phyloP scores from a whole-genome alignment of 2,329 filamentous ascomycete species.

The Hymenoscyphus salicellus region DNA sequence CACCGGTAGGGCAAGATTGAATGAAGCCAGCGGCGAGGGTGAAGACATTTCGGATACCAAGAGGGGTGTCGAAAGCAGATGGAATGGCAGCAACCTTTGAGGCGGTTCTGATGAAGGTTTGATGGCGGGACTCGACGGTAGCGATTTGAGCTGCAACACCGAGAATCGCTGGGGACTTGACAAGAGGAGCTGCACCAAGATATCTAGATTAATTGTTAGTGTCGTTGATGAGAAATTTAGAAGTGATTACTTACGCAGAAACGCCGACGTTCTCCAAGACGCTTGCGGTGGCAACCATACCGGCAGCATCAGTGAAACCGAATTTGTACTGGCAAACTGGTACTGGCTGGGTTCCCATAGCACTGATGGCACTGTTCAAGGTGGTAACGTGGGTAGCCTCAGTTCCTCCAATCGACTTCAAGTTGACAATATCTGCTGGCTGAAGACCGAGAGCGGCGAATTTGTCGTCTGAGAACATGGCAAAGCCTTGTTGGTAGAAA shows the following conservation, averaged over 20 bases:
- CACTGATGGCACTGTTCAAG: slow-evolving; percentile 58
- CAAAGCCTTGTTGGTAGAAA: slow-evolving; percentile 71
- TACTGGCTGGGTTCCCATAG: slow-evolving; percentile 62
- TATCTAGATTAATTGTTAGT: slow-evolving; percentile 36
- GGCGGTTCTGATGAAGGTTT: slow-evolving; percentile 66
- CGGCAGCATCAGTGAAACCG: slow-evolving; percentile 59
- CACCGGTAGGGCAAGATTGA: slow-evolving; percentile 62
- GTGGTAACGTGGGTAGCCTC: slow-evolving; percentile 62
- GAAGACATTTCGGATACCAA: slow-evolving; percentile 67
- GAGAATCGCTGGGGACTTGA: slow-evolving; percentile 59
- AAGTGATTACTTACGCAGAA: slow-evolving; percentile 53
- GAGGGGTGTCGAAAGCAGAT: slow-evolving; percentile 66
- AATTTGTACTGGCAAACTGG: slow-evolving; percentile 72
- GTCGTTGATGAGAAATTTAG: slow-evolving; percentile 7
- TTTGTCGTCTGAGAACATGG: slow-evolving; percentile 61
- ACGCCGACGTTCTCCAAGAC: slow-evolving; percentile 72
- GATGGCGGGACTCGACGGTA: slow-evolving; percentile 70
- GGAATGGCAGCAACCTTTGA: slow-evolving; percentile 59
- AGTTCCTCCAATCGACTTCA: slow-evolving; percentile 59
- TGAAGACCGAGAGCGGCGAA: slow-evolving; percentile 62
- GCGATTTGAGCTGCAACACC: slow-evolving; percentile 67
- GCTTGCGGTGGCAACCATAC: slow-evolving; percentile 67
- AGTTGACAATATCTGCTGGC: slow-evolving; percentile 53
- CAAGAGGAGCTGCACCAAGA: slow-evolving; percentile 66
- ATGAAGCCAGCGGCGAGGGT: slow-evolving; percentile 73